phyloP scores from a whole-genome alignment of 257 asterid genomes.

The Nicotiana noctiflora region DNA sequence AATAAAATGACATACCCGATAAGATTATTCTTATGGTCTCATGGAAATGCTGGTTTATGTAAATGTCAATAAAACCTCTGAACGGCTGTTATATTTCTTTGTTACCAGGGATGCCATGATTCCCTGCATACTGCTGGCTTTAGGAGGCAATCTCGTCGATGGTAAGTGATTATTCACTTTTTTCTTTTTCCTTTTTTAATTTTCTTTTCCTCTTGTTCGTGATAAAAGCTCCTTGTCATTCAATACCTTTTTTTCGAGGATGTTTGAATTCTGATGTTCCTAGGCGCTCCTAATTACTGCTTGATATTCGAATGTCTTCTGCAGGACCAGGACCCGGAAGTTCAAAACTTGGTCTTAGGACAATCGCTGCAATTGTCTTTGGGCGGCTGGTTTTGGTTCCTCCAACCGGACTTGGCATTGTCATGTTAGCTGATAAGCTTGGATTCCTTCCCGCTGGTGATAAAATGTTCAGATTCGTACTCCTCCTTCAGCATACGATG shows the following conservation, averaged over 20 bases:
- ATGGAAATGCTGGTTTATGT: background rate
- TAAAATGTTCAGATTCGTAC: slow-evolving; percentile 92
- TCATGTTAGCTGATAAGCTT: slow-evolving; percentile 80
- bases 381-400: slow-evolving; percentile 86
- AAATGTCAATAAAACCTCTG: background rate
- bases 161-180: slow-evolving; percentile 35
- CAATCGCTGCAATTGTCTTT: slow-evolving; percentile 80
- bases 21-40: background rate
- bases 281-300: background rate
- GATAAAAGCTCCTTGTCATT: background rate
- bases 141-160: slow-evolving; percentile 96
- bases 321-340: slow-evolving; percentile 76
- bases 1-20: background rate
- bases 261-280: background rate
- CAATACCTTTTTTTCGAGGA: background rate
- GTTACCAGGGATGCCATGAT: slow-evolving; percentile 92
- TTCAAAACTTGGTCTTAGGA: slow-evolving; percentile 68
- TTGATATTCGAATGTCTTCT: slow-evolving; percentile 4
- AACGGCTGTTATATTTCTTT: background rate
- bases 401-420: slow-evolving; percentile 79
- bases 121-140: slow-evolving; percentile 93
- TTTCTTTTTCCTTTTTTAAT: background rate
- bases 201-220: background rate
- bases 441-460: slow-evolving; percentile 86
- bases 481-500: slow-evolving; percentile 95